Base-by-base conservation (phyloP, 1,284 basidiomycete species). In the Chalciporus sp. region DNA sequence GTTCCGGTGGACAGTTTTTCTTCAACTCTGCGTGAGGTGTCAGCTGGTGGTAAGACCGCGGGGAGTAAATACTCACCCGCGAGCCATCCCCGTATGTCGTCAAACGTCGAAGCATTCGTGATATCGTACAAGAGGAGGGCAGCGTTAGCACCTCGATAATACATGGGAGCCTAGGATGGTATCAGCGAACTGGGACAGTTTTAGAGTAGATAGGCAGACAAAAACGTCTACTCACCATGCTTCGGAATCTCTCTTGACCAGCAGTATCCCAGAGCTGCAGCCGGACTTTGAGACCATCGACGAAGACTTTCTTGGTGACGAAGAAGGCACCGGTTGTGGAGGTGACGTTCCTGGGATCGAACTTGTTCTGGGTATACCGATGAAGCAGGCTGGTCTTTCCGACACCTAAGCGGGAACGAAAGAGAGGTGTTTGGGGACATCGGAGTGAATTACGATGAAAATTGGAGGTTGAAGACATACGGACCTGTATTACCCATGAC, bases 121-220 rank as follows among this genome's bases (percentile, higher is more conserved):
- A 99, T 95, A 79, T 99, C 96, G 76, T 99, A 99, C 63, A 98
- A 85, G 58, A 98, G 83, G 50, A 99, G 85, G 26, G 97, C 96
- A 53, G 96, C 96, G 67, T 96, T 94, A 59, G 95, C 94, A 67
- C 95, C 96, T 71, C 97, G 88, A 81, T 98, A 98, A 80, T 99
- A 99, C 92, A 99, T 97, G 55, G 95, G 95, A 63, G 95, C 94
- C 92, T 92, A 67, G 20, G 49, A 19, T 19, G 23, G 45, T 50
- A 52, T 59, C 45, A 58, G 58, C 39, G 52, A 39, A 57, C 40
- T 45, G 56, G 60, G 45, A 52, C 39, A 53, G 52, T 52, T 53
- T 51, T 55, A 51, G 57, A 47, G 14, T 53, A 27, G 55, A 52
- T 50, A 43, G 63, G 51, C 62, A 52, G 55, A 48, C 23, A 17